These are phyloP conservation scores for Blastobotrys indianensis DNA, from an alignment of 1,139 yeast species.

Conservation along the genomic window DNA sequence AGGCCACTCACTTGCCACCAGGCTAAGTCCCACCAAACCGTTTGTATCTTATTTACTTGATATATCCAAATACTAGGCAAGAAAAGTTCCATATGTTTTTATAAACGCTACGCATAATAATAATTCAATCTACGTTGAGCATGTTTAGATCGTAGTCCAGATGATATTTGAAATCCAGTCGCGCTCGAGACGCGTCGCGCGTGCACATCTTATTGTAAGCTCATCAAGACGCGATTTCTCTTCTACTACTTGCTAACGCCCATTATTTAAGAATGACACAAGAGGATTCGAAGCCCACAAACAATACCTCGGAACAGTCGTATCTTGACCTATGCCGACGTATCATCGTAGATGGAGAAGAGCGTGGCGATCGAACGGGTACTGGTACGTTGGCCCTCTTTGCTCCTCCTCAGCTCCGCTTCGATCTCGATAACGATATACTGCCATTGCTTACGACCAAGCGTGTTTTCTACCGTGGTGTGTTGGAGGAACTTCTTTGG, in stretches of 20 bases:
- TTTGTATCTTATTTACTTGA: no score
- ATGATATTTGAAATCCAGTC: no score
- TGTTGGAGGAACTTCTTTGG: constrained; percentile 87
- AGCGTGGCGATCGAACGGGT: constrained; percentile 93
- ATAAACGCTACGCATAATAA: no score
- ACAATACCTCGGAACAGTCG: constrained; percentile 65
- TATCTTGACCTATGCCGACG: constrained; percentile 74
- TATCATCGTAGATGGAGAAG: constrained; percentile 80
- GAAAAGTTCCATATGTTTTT: no score
- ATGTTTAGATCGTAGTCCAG: no score
- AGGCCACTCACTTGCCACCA: constrained; percentile 61
- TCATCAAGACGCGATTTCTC: no score
- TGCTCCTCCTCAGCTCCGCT: constrained; percentile 94
- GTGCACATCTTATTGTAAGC: no score
- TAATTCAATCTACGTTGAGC: no score
- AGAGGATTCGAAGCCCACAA: neutral
- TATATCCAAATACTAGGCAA: no score
- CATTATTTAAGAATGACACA: neutral
- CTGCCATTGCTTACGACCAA: constrained; percentile 92
- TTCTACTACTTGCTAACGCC: neutral
- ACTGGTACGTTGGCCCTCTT: constrained; percentile 88
- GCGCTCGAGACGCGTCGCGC: no score
- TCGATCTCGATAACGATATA: constrained; percentile 60
- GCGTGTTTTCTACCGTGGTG: constrained; percentile 83
- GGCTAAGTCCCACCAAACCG: constrained; percentile 60